Percentiles rank a stretch among this genome's conserved stretches.
Conservation (phyloP, 2,329 filamentous ascomycete genomes). For the Podosphaera aphanis region DNA sequence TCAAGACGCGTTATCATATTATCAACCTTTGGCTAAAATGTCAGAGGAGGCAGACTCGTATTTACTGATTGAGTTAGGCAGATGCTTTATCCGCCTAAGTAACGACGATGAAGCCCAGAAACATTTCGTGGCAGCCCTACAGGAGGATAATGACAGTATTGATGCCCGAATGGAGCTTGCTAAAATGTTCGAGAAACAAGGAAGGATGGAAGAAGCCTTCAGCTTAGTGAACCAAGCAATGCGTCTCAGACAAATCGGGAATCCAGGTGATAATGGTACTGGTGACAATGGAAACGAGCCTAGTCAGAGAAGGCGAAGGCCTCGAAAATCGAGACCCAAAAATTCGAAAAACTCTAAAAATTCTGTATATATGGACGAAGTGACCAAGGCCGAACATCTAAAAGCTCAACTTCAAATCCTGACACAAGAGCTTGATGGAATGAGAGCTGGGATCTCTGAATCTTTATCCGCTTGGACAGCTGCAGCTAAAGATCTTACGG, state of each 20-base stretch:
- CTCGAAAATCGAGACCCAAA: not conserved
- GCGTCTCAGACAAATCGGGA: slow-evolving; percentile 27
- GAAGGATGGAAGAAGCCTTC: slow-evolving; percentile 52
- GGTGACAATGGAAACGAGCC: not conserved
- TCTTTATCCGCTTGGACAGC: slow-evolving; percentile 27
- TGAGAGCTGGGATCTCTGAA: slow-evolving; percentile 12
- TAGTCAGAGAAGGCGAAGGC: not conserved
- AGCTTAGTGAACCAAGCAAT: slow-evolving; percentile 56
- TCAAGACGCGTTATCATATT: slow-evolving; percentile 32
- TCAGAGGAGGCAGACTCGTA: slow-evolving; percentile 25
- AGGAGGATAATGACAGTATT: slow-evolving; percentile 46
- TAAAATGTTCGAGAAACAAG: slow-evolving; percentile 58
- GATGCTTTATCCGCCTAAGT: slow-evolving; percentile 43
- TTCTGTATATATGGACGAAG: slow-evolving; percentile 1
- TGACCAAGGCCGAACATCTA: slow-evolving; percentile 14
- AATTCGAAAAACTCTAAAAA: not conserved
- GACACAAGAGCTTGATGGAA: slow-evolving; percentile 18
- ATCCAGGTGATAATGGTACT: not conserved
- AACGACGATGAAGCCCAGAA: slow-evolving; percentile 49
- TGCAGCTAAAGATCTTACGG: slow-evolving; percentile 32
- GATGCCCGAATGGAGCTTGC: slow-evolving; percentile 60
- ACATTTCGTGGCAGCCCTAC: slow-evolving; percentile 51
- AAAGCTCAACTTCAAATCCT: slow-evolving; percentile 20
- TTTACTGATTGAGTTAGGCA: slow-evolving; percentile 21
- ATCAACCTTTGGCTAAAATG: slow-evolving; percentile 27